Evolutionary conservation across 2,329 filamentous ascomycete genomes (phyloP).

Genomic region (Fragosphaeria purpurea): DNA sequence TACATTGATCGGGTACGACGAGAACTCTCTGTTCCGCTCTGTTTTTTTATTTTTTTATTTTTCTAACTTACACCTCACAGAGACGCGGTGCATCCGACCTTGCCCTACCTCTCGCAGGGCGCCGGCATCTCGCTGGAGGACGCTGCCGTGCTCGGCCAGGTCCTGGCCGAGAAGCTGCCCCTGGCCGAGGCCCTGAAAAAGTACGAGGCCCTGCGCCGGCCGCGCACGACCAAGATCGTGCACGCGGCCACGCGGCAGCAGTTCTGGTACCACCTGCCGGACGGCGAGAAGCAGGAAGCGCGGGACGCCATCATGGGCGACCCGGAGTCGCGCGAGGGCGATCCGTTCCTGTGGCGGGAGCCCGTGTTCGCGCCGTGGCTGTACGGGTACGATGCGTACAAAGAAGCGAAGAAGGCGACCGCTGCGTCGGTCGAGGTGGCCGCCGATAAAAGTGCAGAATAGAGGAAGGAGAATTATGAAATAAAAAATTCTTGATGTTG

Average conservation of each 20-base stretch:
- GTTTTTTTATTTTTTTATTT: no score
- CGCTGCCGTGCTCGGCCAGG: constrained; percentile 5
- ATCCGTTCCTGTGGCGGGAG: constrained; percentile 9
- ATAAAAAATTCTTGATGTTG: no score
- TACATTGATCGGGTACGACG: constrained; percentile 1
- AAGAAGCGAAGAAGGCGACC: constrained; percentile 3
- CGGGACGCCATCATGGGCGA: constrained; percentile 6
- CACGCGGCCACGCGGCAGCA: constrained; percentile 7
- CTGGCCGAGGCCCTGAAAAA: constrained; percentile 5
- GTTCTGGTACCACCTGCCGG: constrained; percentile 8
- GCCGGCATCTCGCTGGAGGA: constrained; percentile 7
- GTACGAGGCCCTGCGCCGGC: constrained; percentile 6
- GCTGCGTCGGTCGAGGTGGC: no score
- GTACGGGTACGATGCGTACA: constrained; percentile 9
- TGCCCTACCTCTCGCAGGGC: constrained; percentile 9
- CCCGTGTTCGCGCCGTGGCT: constrained; percentile 8
- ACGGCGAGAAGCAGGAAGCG: constrained; percentile 6
- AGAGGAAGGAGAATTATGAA: background rate
- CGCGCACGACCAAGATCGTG: constrained; percentile 8
- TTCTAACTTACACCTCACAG: background rate
- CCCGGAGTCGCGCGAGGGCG: constrained; percentile 1
- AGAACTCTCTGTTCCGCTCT: no score
- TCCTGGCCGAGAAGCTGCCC: constrained; percentile 3
- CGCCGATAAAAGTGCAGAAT: background rate
- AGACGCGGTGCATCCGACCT: constrained; percentile 7